These are phyloP conservation scores for Cytospora paraplurivora DNA, from an alignment of 2,329 filamentous ascomycete species.

Conservation along the genomic window DNA sequence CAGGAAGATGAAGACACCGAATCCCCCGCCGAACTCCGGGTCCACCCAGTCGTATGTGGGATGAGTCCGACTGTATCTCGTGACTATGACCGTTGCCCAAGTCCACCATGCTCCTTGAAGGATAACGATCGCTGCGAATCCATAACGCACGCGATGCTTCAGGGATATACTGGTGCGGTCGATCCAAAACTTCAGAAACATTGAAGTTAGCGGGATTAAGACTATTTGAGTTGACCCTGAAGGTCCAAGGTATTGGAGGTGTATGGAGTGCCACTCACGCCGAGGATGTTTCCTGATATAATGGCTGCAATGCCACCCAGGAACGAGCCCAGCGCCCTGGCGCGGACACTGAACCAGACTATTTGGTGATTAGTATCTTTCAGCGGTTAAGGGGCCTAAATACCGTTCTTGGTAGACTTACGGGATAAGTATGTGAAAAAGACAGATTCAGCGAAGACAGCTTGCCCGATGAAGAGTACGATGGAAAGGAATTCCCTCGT, in stretches of 20 bases:
- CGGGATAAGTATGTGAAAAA: constrained; percentile 68
- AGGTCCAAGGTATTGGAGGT: constrained; percentile 23
- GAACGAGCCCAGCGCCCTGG: constrained; percentile 71
- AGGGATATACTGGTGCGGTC: constrained; percentile 59
- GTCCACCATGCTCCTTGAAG: constrained; percentile 72
- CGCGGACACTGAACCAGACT: constrained; percentile 71
- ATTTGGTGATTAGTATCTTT: neutral
- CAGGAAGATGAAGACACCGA: constrained; percentile 68
- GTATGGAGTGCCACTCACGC: constrained; percentile 44
- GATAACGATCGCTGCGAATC: constrained; percentile 56
- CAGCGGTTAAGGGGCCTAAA: no score
- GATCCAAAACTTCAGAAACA: constrained; percentile 50
- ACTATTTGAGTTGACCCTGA: neutral
- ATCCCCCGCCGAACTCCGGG: constrained; percentile 65
- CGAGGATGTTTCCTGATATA: constrained; percentile 65
- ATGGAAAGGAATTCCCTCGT: constrained; percentile 65
- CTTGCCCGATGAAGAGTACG: constrained; percentile 68
- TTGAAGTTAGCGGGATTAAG: constrained; percentile 30
- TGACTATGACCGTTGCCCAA: constrained; percentile 68
- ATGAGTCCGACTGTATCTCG: constrained; percentile 56
- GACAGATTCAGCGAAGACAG: constrained; percentile 71
- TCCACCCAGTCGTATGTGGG: constrained; percentile 69
- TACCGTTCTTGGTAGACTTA: constrained; percentile 32
- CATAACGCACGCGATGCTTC: constrained; percentile 53
- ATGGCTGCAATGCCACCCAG: constrained; percentile 69